Conservation (phyloP, 129 eudicot genomes). For the Heracleum sosnowskyi region DNA sequence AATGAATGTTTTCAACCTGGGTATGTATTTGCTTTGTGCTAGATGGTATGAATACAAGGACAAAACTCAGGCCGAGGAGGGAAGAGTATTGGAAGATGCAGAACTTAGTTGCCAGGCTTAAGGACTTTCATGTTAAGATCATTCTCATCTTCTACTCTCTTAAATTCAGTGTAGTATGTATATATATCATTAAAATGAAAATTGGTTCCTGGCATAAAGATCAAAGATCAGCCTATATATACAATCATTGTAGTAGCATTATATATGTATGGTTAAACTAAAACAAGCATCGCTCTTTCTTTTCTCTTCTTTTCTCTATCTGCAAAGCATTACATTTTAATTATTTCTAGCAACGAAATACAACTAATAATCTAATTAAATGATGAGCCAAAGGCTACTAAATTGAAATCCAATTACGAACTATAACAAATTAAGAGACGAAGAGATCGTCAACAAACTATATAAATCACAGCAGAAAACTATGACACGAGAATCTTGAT, state of each 20-base stretch:
- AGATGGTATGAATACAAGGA: conserved; percentile 72
- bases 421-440: conserved; percentile 3
- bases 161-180: not conserved
- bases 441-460: not conserved
- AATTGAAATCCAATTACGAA: not conserved
- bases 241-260: not conserved
- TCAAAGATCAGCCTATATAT: not conserved
- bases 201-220: not conserved
- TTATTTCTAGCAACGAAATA: not conserved
- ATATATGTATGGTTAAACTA: not conserved
- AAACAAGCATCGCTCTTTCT: not conserved
- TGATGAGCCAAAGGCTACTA: conserved; percentile 14
- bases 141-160: not conserved
- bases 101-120: conserved; percentile 19
- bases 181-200: not conserved
- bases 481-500: not conserved
- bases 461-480: not conserved
- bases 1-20: conserved; percentile 46
- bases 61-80: conserved; percentile 53
- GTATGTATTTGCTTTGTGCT: conserved; percentile 40
- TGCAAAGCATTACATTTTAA: not conserved
- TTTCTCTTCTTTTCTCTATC: not conserved
- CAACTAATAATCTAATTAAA: conserved; percentile 5
- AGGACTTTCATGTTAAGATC: conserved; percentile 12
- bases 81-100: conserved; percentile 43